These are phyloP conservation scores for Cryphonectria radicalis DNA, from an alignment of 2,329 filamentous ascomycete genomes.

Conservation along the genomic window DNA sequence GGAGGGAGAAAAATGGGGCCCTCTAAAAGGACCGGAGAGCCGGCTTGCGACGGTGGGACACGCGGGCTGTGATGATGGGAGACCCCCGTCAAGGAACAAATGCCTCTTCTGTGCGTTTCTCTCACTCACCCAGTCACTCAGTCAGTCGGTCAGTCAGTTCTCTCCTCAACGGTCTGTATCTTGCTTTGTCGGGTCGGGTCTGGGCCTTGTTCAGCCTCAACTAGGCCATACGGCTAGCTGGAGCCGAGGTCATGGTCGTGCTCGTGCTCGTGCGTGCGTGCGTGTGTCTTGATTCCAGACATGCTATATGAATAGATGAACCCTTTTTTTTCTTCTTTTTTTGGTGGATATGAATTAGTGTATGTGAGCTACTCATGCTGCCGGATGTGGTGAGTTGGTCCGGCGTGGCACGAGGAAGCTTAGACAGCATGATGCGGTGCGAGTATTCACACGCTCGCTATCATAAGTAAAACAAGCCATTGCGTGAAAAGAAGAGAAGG, in stretches of 20 bases:
- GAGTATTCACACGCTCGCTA: not conserved
- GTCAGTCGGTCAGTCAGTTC: not conserved
- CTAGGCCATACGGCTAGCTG: not conserved
- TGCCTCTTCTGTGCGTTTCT: not conserved
- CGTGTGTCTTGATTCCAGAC: not conserved
- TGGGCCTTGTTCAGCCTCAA: conserved; percentile 1
- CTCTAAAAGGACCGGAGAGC: conserved; percentile 6
- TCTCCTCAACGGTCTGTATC: conserved; percentile 1
- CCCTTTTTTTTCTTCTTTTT: not conserved
- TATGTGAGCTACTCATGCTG: not conserved
- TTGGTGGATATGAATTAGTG: not conserved
- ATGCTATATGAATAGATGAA: not conserved
- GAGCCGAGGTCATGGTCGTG: not conserved
- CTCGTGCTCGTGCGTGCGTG: too few species aligned
- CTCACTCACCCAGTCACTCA: too few species aligned
- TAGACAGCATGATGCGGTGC: conserved; percentile 2
- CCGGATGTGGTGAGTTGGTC: not conserved
- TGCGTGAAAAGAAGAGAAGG: not conserved
- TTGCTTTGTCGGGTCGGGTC: not conserved
- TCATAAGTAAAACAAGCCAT: not conserved
- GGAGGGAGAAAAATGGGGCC: not conserved
- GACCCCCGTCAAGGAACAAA: not conserved
- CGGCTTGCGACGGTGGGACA: conserved; percentile 9
- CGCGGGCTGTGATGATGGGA: conserved; percentile 2
- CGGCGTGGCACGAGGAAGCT: not conserved